Evolutionary conservation across 129 eudicot genomes (phyloP).

Genomic region (Ambrosia trifida): DNA sequence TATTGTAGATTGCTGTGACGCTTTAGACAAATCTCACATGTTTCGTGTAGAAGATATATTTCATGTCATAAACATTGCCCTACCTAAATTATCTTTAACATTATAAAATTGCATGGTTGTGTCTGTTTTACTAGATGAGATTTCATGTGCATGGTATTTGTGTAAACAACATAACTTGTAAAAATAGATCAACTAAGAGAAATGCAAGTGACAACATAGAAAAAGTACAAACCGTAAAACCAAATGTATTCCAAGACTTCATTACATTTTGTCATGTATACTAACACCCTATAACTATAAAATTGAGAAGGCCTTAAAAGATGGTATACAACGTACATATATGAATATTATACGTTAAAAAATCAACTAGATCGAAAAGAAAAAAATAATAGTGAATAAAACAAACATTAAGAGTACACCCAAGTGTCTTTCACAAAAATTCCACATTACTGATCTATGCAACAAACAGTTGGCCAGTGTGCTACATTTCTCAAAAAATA

Average conservation of each 20-base stretch:
- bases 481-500: slow-evolving; percentile 32
- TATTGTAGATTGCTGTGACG: not conserved
- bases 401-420: slow-evolving; percentile 20
- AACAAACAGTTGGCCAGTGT: not conserved
- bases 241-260: not conserved
- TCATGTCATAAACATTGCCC: no score
- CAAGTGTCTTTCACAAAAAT: slow-evolving; percentile 22
- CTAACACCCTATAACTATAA: not conserved
- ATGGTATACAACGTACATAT: slow-evolving; percentile 10
- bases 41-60: no score
- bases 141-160: not conserved
- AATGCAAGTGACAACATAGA: not conserved
- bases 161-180: not conserved
- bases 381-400: not conserved
- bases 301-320: not conserved
- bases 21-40: not conserved
- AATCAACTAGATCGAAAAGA: not conserved
- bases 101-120: not conserved
- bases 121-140: not conserved
- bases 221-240: not conserved
- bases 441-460: not conserved
- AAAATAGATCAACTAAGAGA: not conserved
- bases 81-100: no score
- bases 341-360: slow-evolving; percentile 4
- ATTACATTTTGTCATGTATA: slow-evolving; percentile 17